Conservation (phyloP, 192 early-diverging fungal genomes). For the Phycomyces nitens region DNA sequence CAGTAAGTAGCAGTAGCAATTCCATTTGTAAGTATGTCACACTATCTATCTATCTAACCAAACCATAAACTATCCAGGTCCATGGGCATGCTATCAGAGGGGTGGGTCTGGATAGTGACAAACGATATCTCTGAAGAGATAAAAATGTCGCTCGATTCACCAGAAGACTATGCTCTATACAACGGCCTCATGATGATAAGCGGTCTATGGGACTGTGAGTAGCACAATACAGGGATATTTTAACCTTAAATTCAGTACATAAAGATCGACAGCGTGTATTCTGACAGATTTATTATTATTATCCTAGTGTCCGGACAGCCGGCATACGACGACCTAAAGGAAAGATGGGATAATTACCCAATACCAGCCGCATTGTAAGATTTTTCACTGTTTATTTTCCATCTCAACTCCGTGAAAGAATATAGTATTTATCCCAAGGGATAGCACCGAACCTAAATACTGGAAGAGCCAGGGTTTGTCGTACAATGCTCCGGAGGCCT, state of each 20-base stretch:
- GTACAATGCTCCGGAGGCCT: constrained; percentile 27
- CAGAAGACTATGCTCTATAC: constrained; percentile 8
- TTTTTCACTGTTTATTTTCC: neutral
- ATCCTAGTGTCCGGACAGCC: constrained; percentile 21
- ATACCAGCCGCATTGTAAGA: constrained; percentile 19
- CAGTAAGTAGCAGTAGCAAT: neutral
- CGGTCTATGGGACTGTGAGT: constrained; percentile 31
- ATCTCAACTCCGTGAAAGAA: neutral
- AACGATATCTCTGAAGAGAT: constrained; percentile 17
- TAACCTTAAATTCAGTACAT: too few species aligned
- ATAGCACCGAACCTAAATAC: neutral
- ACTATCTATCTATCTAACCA: neutral
- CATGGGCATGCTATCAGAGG: constrained; percentile 20
- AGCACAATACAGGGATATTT: constrained; percentile 1
- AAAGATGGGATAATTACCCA: constrained; percentile 7
- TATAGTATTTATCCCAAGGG: neutral
- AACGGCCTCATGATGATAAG: constrained; percentile 30
- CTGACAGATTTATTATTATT: too few species aligned
- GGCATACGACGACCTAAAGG: constrained; percentile 9
- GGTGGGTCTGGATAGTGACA: constrained; percentile 27
- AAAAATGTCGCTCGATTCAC: neutral
- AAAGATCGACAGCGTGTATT: too few species aligned
- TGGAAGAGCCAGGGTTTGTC: constrained; percentile 10
- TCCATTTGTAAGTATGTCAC: neutral
- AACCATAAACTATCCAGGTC: constrained; percentile 1